Base-by-base conservation (phyloP, 1,284 basidiomycete species). In the Puccinia coronata region DNA sequence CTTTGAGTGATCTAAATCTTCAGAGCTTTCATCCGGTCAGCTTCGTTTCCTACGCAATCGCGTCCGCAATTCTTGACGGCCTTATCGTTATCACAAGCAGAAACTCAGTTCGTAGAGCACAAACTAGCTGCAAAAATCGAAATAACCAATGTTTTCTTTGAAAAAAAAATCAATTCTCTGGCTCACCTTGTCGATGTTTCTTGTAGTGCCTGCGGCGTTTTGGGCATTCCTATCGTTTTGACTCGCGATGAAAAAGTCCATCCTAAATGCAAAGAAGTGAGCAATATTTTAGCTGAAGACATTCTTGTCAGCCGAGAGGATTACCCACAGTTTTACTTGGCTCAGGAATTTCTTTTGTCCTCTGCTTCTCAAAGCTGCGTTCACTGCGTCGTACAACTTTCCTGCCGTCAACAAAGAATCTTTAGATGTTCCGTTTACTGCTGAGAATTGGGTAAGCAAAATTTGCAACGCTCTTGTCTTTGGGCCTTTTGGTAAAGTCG, bases 161-260 rank as follows among this genome's bases (percentile, higher is more conserved):
- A 51, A 20, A 51, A 51, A 20, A 51, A 57, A 57, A 3, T 36
- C 18, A 63, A 63, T 63, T 4, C 8, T 14, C 36, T 8, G 34
- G 16, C 59, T 36, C 4, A 63, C 59, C 34, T 63, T 63, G 34
- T 39, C 12, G 9, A 63, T 31, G 34, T 39, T 18, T 63, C 34
- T 63, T 18, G 23, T 34, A 23, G 28, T 6, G 59, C 59, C 34
- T 59, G 2, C 34, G 14, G 14, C 23, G 49, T 39, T 39, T 9
- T 25, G n/a, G n/a, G 25, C 28, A 14, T 23, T 28, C 4, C 3
- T 5, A 25, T 57, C 59, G 12, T 39, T 63, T 39, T 63, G 59
- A 63, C 59, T 63, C 2, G 59, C 34, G 59, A 63, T 63, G 34
- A 63, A 63, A 31, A 63, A 63, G 59, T 63, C 59, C 36, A 63